Base-by-base conservation (phyloP, 2,329 filamentous ascomycete genomes). In the Microthyrium microscopicum region DNA sequence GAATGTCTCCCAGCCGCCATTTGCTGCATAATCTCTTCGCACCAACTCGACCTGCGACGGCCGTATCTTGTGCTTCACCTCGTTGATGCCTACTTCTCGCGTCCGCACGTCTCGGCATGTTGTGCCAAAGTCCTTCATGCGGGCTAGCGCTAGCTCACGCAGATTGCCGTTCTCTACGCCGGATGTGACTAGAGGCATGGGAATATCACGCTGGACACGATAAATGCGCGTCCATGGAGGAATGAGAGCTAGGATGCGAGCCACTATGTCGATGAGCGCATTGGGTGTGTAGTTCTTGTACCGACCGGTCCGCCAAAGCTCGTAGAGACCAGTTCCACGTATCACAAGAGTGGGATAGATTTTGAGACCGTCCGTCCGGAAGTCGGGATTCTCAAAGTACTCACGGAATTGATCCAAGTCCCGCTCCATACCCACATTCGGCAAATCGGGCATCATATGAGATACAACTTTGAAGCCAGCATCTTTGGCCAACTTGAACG, bases 271-370 rank as follows among this genome's bases (percentile, higher is more conserved):
- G 40, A 98, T 83, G 21, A 98, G 68, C 1, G 82, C 87, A 53
- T 98, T 98, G 4, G 89, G 91, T 0, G 89, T 98, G 57, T 98
- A 98, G 54, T 98, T 98, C 57, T 94, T 89, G 58, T 95, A 98
- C 34, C 89, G 68, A 1, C 89, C 89, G 3, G 89, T 98, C 34
- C 91, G 72, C 89, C 91, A 98, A 15, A 98, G 63, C 57, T 98
- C 89, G 59, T 98, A 98, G 4, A 98, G 64, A 8, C 89, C 89
- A 1, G 89, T 98, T 1, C 89, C 89, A 42, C 89, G 77, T 46
- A 98, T 98, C 38, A 98, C 89, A 5, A 98, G 71, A 0, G 91
- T 98, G 1, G 89, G 89, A 48, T 98, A 98, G 38, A 98, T 95
- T 57, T 98, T 98, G 33, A 98, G 64, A 1, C 91, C 89, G 50